Base-by-base conservation (phyloP, 2,329 filamentous ascomycete genomes). In the Xylaria sp. region DNA sequence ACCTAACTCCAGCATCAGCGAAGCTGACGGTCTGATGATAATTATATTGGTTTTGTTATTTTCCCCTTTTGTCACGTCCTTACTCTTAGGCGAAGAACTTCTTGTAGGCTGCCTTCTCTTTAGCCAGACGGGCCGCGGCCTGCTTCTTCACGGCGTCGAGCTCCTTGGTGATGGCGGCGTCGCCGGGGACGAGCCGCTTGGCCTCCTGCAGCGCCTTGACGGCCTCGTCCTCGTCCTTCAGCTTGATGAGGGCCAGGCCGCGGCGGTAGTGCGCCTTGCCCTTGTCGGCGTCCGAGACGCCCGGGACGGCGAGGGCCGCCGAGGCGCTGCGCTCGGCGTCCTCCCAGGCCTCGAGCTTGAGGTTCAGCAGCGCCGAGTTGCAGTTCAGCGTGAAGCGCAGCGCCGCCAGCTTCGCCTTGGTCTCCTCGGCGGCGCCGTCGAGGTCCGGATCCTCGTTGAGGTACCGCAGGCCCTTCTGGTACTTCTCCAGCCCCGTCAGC, bases 71-170 rank as follows among this genome's bases (percentile, higher is more conserved):
- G 5, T 12, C 41, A 2, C 41, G 18, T 15, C 13, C 12, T 44
- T 18, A 18, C n/a, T 28, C 10, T n/a, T 77, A 90, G 50, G 84
- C 81, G 79, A 98, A 98, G 82, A 97, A 96, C 84, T 97, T 98
- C 84, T 92, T 92, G 80, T 95, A 97, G 6, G 91, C 92, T 75
- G 92, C 93, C 88, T 94, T 97, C 85, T 98, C 93, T 88, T 94
- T 97, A 80, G 92, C 92, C 71, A 89, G 87, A 70, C 91, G 88
- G 67, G 55, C 92, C 12, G 89, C 86, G 31, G 92, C 88, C 76
- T 87, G 89, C 84, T 91, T 91, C 88, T 94, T 97, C 62, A 96
- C 90, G n/a, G 86, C 82, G 20, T 88, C 86, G 64, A 97, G 86
- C 83, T 98, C 94, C 76, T 89, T 91, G 69, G 85, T 81, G 73